Conservation (phyloP, 108 stramenopile species). For the Fragilariopsis cylindrus region DNA sequence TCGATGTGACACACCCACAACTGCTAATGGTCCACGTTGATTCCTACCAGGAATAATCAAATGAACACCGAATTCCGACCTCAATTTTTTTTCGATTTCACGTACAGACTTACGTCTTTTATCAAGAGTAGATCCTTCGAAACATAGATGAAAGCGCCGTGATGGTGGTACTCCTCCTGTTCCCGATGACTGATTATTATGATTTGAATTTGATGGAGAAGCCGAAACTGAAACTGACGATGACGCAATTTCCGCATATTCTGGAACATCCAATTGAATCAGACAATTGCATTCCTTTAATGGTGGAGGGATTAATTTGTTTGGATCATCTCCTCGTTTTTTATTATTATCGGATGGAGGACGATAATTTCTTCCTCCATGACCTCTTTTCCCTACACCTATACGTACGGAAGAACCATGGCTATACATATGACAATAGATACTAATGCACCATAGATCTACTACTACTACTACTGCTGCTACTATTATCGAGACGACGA, state of each 20-base stretch:
- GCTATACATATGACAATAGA: slow-evolving; percentile 24
- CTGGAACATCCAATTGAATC: slow-evolving; percentile 29
- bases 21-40: slow-evolving; percentile 32
- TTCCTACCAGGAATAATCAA: slow-evolving; percentile 41
- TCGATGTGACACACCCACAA: slow-evolving; percentile 23
- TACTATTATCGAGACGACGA: too few relatives aligned
- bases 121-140: slow-evolving; percentile 21
- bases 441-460: too few relatives aligned
- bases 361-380: slow-evolving; percentile 38
- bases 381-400: slow-evolving; percentile 35
- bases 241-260: slow-evolving; percentile 16
- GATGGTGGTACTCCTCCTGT: background rate
- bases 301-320: slow-evolving; percentile 25
- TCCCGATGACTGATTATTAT: background rate
- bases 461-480: too few relatives aligned
- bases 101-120: slow-evolving; percentile 18
- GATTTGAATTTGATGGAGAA: background rate
- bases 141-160: slow-evolving; percentile 22
- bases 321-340: slow-evolving; percentile 16
- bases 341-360: slow-evolving; percentile 7
- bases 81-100: slow-evolving; percentile 12
- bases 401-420: slow-evolving; percentile 33
- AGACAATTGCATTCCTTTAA: slow-evolving; percentile 40
- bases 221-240: background rate
- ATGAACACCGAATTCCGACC: slow-evolving; percentile 30